Evolutionary conservation across 441 rosid genomes (phyloP).

Genomic region (Populus hybrid): DNA sequence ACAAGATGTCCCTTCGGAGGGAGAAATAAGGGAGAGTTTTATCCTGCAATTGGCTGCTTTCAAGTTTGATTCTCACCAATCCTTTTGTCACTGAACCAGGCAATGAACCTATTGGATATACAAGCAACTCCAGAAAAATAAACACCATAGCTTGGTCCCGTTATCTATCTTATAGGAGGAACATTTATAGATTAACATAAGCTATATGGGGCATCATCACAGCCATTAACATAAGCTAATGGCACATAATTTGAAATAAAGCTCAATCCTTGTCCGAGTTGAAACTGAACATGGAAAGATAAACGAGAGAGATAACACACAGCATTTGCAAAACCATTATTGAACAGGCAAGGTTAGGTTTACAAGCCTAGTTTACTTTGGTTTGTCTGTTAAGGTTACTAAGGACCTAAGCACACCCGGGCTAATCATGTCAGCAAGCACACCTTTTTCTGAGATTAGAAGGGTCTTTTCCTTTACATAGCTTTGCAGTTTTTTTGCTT

Average conservation of each 20-base stretch:
- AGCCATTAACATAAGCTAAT: not conserved
- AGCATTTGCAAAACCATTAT: not conserved
- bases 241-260: not conserved
- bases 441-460: not conserved
- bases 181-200: too few relatives aligned
- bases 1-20: not conserved
- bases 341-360: not conserved
- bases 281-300: not conserved
- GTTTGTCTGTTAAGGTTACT: constrained; percentile 57
- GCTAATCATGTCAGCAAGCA: too few relatives aligned
- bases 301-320: not conserved
- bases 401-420: constrained; percentile 32
- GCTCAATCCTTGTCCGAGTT: not conserved
- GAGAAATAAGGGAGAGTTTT: not conserved
- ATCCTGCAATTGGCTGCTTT: not conserved
- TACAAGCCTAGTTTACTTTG: constrained; percentile 32
- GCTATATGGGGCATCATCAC: not conserved
- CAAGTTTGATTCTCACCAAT: too few relatives aligned
- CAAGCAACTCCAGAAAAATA: not conserved
- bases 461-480: constrained; percentile 69
- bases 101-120: not conserved
- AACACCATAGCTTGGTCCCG: too few relatives aligned
- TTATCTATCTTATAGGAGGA: too few relatives aligned
- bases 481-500: constrained; percentile 70
- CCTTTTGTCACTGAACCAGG: too few relatives aligned